Conservation (phyloP, 305 asterid genomes). For the Nicotiana rustica region DNA sequence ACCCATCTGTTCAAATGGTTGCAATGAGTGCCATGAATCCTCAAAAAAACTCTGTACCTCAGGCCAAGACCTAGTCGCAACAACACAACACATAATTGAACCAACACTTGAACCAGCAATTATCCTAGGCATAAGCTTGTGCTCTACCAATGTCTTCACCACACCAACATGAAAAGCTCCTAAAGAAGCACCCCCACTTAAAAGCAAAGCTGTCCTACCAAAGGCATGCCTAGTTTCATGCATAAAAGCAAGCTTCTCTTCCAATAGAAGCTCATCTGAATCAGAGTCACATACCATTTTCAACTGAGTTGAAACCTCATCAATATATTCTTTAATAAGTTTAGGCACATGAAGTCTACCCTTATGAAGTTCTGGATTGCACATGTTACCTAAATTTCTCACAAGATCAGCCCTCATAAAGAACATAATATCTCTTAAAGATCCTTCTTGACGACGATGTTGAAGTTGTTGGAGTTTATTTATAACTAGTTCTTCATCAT, state of each 20-base stretch:
- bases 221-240: conserved; percentile 85
- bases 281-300: conserved; percentile 82
- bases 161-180: conserved; percentile 87
- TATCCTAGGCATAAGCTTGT: conserved; percentile 76
- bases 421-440: conserved; percentile 73
- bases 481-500: conserved; percentile 76
- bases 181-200: conserved; percentile 85
- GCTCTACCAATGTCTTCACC: conserved; percentile 78
- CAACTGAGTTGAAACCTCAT: conserved; percentile 74
- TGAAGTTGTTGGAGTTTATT: conserved; percentile 71
- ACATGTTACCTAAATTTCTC: conserved; percentile 80
- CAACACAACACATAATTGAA: conserved; percentile 74
- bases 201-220: conserved; percentile 78
- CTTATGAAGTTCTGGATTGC: conserved; percentile 80
- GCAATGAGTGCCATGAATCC: conserved; percentile 77
- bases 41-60: conserved; percentile 87
- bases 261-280: conserved; percentile 72
- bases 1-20: conserved; percentile 76
- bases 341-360: conserved; percentile 77
- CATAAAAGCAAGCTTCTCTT: conserved; percentile 83
- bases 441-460: conserved; percentile 73
- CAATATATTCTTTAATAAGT: conserved; percentile 82
- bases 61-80: conserved; percentile 83
- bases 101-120: conserved; percentile 89
- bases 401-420: conserved; percentile 81